Evolutionary conservation across 1,284 basidiomycete species (phyloP).

Genomic region (Heliocybe sulcata): DNA sequence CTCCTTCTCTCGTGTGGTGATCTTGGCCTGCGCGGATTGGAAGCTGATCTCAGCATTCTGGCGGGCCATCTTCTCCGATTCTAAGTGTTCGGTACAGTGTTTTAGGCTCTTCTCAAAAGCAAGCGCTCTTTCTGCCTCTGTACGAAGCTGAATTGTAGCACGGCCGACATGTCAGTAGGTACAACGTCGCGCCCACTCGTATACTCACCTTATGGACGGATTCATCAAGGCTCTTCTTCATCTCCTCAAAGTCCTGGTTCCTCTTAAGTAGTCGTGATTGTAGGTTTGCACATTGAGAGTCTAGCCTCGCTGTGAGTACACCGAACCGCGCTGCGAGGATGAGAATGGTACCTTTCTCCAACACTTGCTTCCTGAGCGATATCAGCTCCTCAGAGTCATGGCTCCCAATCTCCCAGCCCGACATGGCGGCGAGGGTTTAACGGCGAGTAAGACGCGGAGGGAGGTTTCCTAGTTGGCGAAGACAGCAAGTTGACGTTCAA

Average conservation of each 20-base stretch:
- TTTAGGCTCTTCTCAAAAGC: slow-evolving; percentile 45
- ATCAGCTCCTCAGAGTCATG: slow-evolving; percentile 54
- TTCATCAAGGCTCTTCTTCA: slow-evolving; percentile 46
- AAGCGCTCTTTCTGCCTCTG: slow-evolving; percentile 49
- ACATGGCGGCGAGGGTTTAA: slow-evolving; percentile 31
- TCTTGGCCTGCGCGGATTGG: slow-evolving; percentile 36
- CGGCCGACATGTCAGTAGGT: slow-evolving; percentile 5
- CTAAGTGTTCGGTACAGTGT: slow-evolving; percentile 42
- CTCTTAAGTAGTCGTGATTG: slow-evolving; percentile 49
- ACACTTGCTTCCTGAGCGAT: slow-evolving; percentile 48
- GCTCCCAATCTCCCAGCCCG: slow-evolving; percentile 48
- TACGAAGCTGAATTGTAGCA: slow-evolving; percentile 36
- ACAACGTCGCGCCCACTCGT: slow-evolving; percentile 5
- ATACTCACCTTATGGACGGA: slow-evolving; percentile 48
- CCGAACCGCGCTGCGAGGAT: not conserved
- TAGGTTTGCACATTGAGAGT: slow-evolving; percentile 50
- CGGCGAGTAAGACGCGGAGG: not conserved
- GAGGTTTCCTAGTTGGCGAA: not conserved
- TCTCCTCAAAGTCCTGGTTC: slow-evolving; percentile 44
- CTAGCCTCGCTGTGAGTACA: slow-evolving; percentile 24
- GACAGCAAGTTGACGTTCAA: not conserved
- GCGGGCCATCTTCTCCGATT: slow-evolving; percentile 43
- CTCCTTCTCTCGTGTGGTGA: slow-evolving; percentile 42
- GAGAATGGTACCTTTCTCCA: slow-evolving; percentile 47
- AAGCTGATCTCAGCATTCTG: slow-evolving; percentile 50